These are phyloP conservation scores for Echeveria elegans DNA, from an alignment of 164 flowering plant species.

Conservation along the genomic window DNA sequence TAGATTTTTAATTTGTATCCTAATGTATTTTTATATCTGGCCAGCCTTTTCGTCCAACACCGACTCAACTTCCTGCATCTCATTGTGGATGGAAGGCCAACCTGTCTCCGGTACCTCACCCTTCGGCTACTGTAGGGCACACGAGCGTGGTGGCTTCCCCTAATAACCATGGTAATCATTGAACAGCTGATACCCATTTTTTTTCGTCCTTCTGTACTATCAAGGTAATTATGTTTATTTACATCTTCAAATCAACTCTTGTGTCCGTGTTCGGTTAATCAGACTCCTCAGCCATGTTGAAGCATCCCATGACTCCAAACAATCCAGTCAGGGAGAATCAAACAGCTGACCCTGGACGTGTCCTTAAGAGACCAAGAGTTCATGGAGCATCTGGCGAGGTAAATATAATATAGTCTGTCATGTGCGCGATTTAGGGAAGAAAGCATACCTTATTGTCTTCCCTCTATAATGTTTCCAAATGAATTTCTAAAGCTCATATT, in stretches of 20 bases:
- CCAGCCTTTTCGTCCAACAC: conserved; percentile 67
- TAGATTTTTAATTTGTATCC: not conserved
- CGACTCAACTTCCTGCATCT: conserved; percentile 47
- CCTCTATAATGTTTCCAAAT: not conserved
- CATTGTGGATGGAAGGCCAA: conserved; percentile 83
- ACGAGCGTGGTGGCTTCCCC: conserved; percentile 1
- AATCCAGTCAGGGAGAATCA: conserved; percentile 70
- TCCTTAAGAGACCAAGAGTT: conserved; percentile 75
- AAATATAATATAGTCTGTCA: not conserved
- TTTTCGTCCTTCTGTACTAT: too few relatives aligned
- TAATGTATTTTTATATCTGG: conserved; percentile 10
- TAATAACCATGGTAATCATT: not conserved
- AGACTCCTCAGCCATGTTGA: conserved; percentile 18
- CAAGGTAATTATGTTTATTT: not conserved
- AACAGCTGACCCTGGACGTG: conserved; percentile 72
- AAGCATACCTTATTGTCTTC: not conserved
- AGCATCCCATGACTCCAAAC: conserved; percentile 72
- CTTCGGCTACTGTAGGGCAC: conserved; percentile 59
- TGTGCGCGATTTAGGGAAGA: too few relatives aligned
- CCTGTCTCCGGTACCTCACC: conserved; percentile 50
- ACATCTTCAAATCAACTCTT: too few relatives aligned
- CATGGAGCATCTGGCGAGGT: conserved; percentile 60
- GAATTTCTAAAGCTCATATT: not conserved
- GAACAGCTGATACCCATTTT: not conserved
- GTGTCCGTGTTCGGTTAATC: not conserved